Percentiles rank a stretch among this genome's conserved stretches.
These are phyloP conservation scores for Cladosporium oxysporum DNA, from an alignment of 2,329 filamentous ascomycete species.

Conservation along the genomic window DNA sequence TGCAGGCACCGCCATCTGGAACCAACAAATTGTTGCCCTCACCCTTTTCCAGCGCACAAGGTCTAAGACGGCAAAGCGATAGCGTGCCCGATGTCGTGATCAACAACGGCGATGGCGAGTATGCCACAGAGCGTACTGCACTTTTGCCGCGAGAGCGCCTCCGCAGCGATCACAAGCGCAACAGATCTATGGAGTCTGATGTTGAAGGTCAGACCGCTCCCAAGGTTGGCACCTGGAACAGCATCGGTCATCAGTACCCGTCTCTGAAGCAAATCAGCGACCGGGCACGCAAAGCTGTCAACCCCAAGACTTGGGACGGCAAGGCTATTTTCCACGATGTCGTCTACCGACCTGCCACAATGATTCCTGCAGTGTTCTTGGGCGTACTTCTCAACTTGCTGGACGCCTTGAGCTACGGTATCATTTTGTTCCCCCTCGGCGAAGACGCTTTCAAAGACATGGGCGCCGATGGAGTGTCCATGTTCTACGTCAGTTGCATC, in stretches of 20 bases:
- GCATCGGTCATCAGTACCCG: slow-evolving; percentile 34
- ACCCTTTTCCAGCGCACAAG: slow-evolving; percentile 7
- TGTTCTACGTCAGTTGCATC: slow-evolving; percentile 98
- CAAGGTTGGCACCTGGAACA: slow-evolving; percentile 32
- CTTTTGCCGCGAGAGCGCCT: slow-evolving; percentile 39
- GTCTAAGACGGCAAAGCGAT: slow-evolving; percentile 7
- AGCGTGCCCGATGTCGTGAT: slow-evolving; percentile 34
- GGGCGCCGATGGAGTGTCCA: slow-evolving; percentile 91
- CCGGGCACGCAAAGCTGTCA: slow-evolving; percentile 42
- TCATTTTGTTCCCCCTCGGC: slow-evolving; percentile 84
- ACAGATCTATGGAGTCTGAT: slow-evolving; percentile 28
- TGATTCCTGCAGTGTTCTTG: slow-evolving; percentile 82
- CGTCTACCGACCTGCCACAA: slow-evolving; percentile 67
- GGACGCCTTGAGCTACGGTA: slow-evolving; percentile 93
- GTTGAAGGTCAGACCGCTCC: slow-evolving; percentile 28
- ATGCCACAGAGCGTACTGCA: slow-evolving; percentile 35
- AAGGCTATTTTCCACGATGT: slow-evolving; percentile 64
- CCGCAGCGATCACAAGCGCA: slow-evolving; percentile 27
- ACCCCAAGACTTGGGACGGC: slow-evolving; percentile 72
- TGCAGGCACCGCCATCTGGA: not conserved
- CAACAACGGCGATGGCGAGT: slow-evolving; percentile 29
- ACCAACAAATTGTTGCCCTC: slow-evolving; percentile 4
- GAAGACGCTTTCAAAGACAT: slow-evolving; percentile 81
- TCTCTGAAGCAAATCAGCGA: slow-evolving; percentile 23
- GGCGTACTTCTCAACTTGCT: slow-evolving; percentile 89